These are phyloP conservation scores for Crotalaria pallida DNA, from an alignment of 306 rosid genomes.

Conservation along the genomic window DNA sequence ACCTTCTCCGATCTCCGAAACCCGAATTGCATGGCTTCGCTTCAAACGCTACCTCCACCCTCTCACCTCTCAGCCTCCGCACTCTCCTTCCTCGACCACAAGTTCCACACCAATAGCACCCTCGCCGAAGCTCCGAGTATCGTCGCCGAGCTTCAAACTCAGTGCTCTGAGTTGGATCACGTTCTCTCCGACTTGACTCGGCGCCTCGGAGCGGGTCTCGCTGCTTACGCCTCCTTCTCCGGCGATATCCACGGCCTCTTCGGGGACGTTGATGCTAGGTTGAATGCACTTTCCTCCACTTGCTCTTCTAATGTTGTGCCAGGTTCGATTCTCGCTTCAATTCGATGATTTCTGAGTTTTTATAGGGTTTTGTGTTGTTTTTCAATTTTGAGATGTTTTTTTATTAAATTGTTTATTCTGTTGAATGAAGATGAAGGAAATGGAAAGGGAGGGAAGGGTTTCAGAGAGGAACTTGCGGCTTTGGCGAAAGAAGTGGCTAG, in stretches of 20 bases:
- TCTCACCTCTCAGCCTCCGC: slow-evolving; percentile 53
- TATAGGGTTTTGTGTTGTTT: not conserved
- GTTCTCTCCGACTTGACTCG: too few species aligned
- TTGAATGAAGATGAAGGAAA: slow-evolving; percentile 40
- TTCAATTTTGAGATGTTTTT: slow-evolving; percentile 13
- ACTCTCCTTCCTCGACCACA: slow-evolving; percentile 51
- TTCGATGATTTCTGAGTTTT: not conserved
- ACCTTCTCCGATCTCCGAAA: not conserved
- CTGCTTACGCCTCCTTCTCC: slow-evolving; percentile 59
- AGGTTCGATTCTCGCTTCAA: slow-evolving; percentile 28
- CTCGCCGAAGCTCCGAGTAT: too few species aligned
- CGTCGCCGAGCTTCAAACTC: too few species aligned
- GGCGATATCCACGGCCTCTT: slow-evolving; percentile 44
- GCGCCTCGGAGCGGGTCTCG: slow-evolving; percentile 41
- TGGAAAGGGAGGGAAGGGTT: slow-evolving; percentile 39
- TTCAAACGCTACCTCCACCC: slow-evolving; percentile 43
- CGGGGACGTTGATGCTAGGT: slow-evolving; percentile 29
- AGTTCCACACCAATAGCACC: slow-evolving; percentile 37
- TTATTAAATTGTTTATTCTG: too few species aligned
- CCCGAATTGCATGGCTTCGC: slow-evolving; percentile 31
- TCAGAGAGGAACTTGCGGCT: slow-evolving; percentile 81
- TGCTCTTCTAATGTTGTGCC: slow-evolving; percentile 25
- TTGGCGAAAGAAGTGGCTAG: slow-evolving; percentile 92
- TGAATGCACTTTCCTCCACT: slow-evolving; percentile 46
- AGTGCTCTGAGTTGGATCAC: too few species aligned